A percentile compares a stretch with the other conserved stretches of the same genome.
Evolutionary conservation across 1,284 basidiomycete genomes (phyloP).

Genomic region (Phenoliferia sp.): DNA sequence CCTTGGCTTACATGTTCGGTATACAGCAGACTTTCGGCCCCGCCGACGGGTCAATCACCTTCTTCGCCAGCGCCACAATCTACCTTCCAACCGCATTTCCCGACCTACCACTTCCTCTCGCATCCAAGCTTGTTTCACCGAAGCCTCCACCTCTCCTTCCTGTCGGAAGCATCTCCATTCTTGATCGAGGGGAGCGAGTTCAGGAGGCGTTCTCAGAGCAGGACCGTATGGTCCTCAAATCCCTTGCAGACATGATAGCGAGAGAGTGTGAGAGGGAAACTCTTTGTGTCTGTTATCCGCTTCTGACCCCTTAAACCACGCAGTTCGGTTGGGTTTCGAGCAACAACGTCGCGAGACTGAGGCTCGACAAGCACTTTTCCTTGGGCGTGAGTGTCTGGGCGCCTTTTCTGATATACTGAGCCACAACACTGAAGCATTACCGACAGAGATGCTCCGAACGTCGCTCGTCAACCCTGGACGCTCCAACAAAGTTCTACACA

Average conservation of each 20-base stretch:
- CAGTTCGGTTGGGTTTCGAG: constrained; percentile 15
- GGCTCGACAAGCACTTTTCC: constrained; percentile 9
- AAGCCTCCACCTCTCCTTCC: background rate
- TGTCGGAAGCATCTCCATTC: constrained; percentile 13
- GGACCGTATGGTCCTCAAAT: constrained; percentile 4
- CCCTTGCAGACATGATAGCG: constrained; percentile 7
- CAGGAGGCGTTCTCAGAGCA: constrained; percentile 4
- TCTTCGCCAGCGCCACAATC: background rate
- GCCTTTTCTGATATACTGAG: background rate
- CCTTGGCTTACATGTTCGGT: no score
- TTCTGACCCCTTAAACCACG: background rate
- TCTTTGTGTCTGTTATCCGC: background rate
- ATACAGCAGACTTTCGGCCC: background rate
- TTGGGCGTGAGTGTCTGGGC: background rate
- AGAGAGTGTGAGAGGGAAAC: background rate
- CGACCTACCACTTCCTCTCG: background rate
- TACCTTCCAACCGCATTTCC: background rate
- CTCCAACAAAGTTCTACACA: background rate
- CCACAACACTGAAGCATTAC: background rate
- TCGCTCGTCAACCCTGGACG: constrained; percentile 4
- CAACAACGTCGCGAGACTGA: constrained; percentile 4
- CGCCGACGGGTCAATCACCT: background rate
- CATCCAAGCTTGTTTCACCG: background rate
- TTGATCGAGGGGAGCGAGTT: background rate
- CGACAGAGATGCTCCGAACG: constrained; percentile 3